Evolutionary conservation across 805 yeast species (phyloP).

Genomic region (Lipomyces oligophaga): DNA sequence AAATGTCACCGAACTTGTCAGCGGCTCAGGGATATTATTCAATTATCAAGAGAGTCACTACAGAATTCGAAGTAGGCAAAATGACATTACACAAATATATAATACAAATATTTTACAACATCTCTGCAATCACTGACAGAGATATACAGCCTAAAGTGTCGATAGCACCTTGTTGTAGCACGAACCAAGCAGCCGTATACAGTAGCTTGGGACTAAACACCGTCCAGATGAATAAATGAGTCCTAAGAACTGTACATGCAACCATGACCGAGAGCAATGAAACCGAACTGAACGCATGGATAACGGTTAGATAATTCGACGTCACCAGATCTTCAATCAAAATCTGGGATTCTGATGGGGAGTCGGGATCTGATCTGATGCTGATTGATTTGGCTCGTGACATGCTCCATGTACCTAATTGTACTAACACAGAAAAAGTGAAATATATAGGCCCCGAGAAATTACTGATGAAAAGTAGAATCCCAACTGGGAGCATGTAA

Average conservation of each 20-base stretch:
- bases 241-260: slow-evolving; percentile 71
- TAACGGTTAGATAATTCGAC: slow-evolving; percentile 32
- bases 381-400: slow-evolving; percentile 4
- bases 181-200: slow-evolving; percentile 70
- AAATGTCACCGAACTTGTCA: not conserved
- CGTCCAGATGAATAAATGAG: slow-evolving; percentile 94
- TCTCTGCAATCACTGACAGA: slow-evolving; percentile 3
- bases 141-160: slow-evolving; percentile 12
- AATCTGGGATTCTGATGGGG: not conserved
- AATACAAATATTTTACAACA: no score
- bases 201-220: slow-evolving; percentile 92
- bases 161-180: slow-evolving; percentile 17
- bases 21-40: not conserved
- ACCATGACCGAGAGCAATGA: slow-evolving; percentile 55
- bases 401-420: slow-evolving; percentile 17
- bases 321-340: slow-evolving; percentile 26
- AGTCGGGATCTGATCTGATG: not conserved
- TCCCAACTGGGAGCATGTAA: slow-evolving; percentile 65
- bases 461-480: slow-evolving; percentile 75
- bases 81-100: not conserved
- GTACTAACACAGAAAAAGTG: slow-evolving; percentile 40
- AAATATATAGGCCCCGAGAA: slow-evolving; percentile 80
- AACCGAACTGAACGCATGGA: slow-evolving; percentile 54
- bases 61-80: no score
- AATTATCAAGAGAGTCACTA: not conserved